These are phyloP conservation scores for Tricholoma sp. DNA, from an alignment of 768 basidiomycete genomes.

Conservation along the genomic window DNA sequence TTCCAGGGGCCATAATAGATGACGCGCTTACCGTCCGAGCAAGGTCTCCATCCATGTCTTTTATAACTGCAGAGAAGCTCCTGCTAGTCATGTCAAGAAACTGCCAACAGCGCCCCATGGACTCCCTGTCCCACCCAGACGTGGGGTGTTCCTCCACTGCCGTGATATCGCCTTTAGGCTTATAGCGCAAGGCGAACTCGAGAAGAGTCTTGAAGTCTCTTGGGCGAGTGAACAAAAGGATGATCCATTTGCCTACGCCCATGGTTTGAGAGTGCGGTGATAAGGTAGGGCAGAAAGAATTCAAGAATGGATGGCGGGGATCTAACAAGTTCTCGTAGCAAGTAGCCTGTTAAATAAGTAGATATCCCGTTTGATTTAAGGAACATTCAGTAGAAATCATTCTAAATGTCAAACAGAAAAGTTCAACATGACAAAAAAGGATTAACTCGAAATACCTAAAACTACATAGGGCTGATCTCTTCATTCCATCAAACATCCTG, in stretches of 20 bases:
- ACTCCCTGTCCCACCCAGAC: conserved; percentile 81
- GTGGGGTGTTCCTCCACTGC: conserved; percentile 65
- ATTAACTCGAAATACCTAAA: too few species aligned
- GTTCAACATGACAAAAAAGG: too few species aligned
- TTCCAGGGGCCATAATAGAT: too few species aligned
- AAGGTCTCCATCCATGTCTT: conserved; percentile 92
- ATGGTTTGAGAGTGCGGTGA: conserved; percentile 24
- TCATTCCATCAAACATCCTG: too few species aligned
- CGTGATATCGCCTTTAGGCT: conserved; percentile 79
- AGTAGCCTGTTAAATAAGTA: too few species aligned
- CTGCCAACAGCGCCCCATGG: conserved; percentile 89
- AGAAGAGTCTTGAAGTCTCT: conserved; percentile 78
- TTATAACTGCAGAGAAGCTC: conserved; percentile 90
- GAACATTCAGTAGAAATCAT: too few species aligned
- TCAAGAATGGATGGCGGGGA: too few species aligned
- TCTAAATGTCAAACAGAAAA: too few species aligned
- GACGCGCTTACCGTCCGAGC: conserved; percentile 73
- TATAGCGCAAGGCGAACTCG: conserved; percentile 81
- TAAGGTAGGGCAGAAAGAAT: neutral
- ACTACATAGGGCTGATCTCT: too few species aligned
- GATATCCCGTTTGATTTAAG: too few species aligned
- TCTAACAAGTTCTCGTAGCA: too few species aligned
- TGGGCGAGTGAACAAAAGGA: conserved; percentile 72
- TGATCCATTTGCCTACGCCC: conserved; percentile 56
- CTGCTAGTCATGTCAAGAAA: conserved; percentile 86